Evolutionary conservation across 2,329 filamentous ascomycete species (phyloP), one percentile per base, ranked within the genome.

Genomic region (Blastomyces percursus): DNA sequence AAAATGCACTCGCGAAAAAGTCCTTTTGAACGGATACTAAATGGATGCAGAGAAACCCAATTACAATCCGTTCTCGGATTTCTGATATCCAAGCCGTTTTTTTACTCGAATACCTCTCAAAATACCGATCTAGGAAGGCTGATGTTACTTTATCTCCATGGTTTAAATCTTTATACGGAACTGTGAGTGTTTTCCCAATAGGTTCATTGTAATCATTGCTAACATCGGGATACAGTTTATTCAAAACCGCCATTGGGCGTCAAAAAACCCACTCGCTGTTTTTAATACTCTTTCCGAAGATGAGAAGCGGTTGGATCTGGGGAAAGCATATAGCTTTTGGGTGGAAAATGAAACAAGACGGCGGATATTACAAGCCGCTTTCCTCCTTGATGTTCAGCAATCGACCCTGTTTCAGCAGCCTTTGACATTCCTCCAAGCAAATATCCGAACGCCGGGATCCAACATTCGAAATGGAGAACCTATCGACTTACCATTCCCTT

Each of bases 71-170:
- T 59, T 73, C 73, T 3, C 67, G 69, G 48, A 63, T 74, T 51
- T 68, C 69, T 32, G 73, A 75, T 62, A 68, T 74, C 27, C 73
- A 75, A 60, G 71, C 71, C 14, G 68, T 74, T n/a, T 71, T 75
- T 59, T 63, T 74, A 24, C 68, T 74, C 14, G 73, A 74, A 62
- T 67, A 71, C 48, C 63, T 75, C 57, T 72, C 69, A 27, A 73
- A 71, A 52, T 74, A 71, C 59, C 70, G 71, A 51, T 71, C 71
- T 5, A 67, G 71, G 46, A 67, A 69, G 61, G 69, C 70, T 11
- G 69, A 73, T 65, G 69, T 73, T 27, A 68, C 71, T n/a, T 67
- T 73, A 58, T 73, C 73, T 14, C 67, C 71, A 52, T 67, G 69
- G 30, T 73, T 75, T 65, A 69, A 70, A 60, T 69, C 68, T 27